phyloP scores from a whole-genome alignment of 768 basidiomycete genomes.

The Guyanaporus albipodus region DNA sequence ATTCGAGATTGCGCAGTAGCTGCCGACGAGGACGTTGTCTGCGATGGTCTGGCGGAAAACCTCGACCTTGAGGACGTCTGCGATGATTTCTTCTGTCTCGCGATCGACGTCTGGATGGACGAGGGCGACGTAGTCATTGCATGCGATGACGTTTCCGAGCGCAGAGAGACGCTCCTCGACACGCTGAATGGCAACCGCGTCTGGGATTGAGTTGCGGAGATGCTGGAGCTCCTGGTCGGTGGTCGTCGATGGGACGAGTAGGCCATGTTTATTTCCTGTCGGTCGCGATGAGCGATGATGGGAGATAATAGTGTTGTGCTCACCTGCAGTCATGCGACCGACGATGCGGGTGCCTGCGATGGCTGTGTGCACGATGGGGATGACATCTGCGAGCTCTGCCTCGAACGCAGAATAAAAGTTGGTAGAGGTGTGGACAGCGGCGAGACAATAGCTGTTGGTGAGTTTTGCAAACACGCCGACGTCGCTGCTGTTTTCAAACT shows the following conservation, averaged over 20 bases:
- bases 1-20: slow-evolving; percentile 92
- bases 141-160: slow-evolving; percentile 96
- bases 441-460: slow-evolving; percentile 97
- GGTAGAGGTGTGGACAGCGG: slow-evolving; percentile 88
- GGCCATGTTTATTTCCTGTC: slow-evolving; percentile 90
- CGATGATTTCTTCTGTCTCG: slow-evolving; percentile 99
- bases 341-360: slow-evolving; percentile 94
- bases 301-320: no score
- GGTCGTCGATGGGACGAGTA: slow-evolving; percentile 92
- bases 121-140: slow-evolving; percentile 98
- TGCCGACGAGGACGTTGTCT: slow-evolving; percentile 94
- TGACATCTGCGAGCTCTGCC: slow-evolving; percentile 85
- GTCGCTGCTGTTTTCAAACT: slow-evolving; percentile 93
- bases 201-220: slow-evolving; percentile 91
- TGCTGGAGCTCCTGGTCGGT: slow-evolving; percentile 99
- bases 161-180: slow-evolving; percentile 97
- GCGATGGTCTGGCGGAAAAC: slow-evolving; percentile 98
- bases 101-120: slow-evolving; percentile 98
- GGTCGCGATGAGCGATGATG: neutral
- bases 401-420: slow-evolving; percentile 99
- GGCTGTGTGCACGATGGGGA: slow-evolving; percentile 94
- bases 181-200: slow-evolving; percentile 89
- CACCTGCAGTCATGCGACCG: slow-evolving; percentile 89
- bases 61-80: slow-evolving; percentile 97
- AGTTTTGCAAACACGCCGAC: slow-evolving; percentile 97